Evolutionary conservation across 495 filamentous ascomycete species (phyloP).

Genomic region (Physcia stellaris): DNA sequence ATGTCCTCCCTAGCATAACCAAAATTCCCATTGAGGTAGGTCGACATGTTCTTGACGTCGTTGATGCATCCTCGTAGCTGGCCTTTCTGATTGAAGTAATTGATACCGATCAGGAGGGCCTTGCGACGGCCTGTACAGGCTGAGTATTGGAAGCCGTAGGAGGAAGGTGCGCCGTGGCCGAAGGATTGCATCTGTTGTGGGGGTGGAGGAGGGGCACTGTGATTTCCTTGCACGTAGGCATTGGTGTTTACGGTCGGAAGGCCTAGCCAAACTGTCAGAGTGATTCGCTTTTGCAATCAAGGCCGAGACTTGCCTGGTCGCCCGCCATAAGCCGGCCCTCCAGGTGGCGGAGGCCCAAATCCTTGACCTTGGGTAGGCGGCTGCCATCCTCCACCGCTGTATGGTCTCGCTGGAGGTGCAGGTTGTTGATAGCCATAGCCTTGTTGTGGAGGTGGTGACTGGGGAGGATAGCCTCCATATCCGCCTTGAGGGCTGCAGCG

Average conservation of each 20-base stretch:
- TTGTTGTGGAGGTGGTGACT: slow-evolving; percentile 21
- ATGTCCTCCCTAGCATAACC: slow-evolving; percentile 94
- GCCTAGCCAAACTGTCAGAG: slow-evolving; percentile 7
- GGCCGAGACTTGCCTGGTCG: slow-evolving; percentile 21
- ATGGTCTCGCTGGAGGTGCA: slow-evolving; percentile 25
- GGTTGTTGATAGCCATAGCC: slow-evolving; percentile 34
- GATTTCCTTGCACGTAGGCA: slow-evolving; percentile 22
- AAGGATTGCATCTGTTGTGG: slow-evolving; percentile 42
- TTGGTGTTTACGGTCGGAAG: slow-evolving; percentile 18
- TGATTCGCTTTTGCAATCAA: background rate
- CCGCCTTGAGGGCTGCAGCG: slow-evolving; percentile 16
- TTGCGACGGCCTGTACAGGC: slow-evolving; percentile 83
- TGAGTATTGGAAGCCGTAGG: slow-evolving; percentile 81
- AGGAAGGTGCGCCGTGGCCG: slow-evolving; percentile 61
- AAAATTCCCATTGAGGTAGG: slow-evolving; percentile 80
- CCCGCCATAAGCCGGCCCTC: slow-evolving; percentile 24
- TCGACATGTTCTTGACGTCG: slow-evolving; percentile 95
- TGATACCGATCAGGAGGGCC: slow-evolving; percentile 91
- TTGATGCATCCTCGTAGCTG: slow-evolving; percentile 95
- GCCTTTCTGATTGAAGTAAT: slow-evolving; percentile 89
- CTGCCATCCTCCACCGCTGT: slow-evolving; percentile 26
- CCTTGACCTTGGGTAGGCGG: slow-evolving; percentile 16
- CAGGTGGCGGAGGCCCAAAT: slow-evolving; percentile 20
- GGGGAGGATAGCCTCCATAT: slow-evolving; percentile 35
- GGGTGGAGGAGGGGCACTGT: slow-evolving; percentile 27